phyloP scores from a whole-genome alignment of 805 yeast genomes.

The Ogataea wickerhamii region DNA sequence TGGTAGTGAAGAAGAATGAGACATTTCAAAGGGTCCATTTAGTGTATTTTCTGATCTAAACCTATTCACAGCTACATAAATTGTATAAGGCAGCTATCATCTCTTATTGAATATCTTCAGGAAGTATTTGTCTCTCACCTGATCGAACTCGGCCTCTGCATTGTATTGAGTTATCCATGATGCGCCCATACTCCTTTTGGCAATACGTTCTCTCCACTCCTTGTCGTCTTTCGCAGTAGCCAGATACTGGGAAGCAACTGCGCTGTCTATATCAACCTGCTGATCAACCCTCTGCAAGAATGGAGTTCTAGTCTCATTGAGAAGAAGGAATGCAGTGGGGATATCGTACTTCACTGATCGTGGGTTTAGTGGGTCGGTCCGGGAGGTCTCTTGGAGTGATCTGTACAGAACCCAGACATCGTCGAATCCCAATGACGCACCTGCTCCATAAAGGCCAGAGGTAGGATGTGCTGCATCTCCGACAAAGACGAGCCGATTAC shows the following conservation, averaged over 20 bases:
- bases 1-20: too few relatives aligned
- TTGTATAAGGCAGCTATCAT: too few relatives aligned
- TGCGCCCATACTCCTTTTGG: conserved; percentile 3
- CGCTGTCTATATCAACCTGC: conserved; percentile 10
- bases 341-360: conserved; percentile 1
- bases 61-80: too few relatives aligned
- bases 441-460: conserved; percentile 2
- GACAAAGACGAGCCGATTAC: background rate
- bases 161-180: conserved; percentile 10
- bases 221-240: conserved; percentile 7
- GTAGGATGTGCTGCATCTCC: conserved; percentile 4
- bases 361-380: background rate
- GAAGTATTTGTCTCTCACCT: conserved; percentile 6
- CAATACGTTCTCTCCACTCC: conserved; percentile 8
- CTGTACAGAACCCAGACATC: conserved; percentile 1
- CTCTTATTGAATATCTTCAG: too few relatives aligned
- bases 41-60: too few relatives aligned
- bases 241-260: conserved; percentile 5
- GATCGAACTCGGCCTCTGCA: conserved; percentile 9
- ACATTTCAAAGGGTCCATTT: too few relatives aligned
- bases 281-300: conserved; percentile 7
- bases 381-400: background rate
- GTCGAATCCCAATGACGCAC: conserved; percentile 1
- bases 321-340: conserved; percentile 3
- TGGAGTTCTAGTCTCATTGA: conserved; percentile 9